Evolutionary conservation across 148 eudicot species (phyloP).

Genomic region (Chenopodium album): DNA sequence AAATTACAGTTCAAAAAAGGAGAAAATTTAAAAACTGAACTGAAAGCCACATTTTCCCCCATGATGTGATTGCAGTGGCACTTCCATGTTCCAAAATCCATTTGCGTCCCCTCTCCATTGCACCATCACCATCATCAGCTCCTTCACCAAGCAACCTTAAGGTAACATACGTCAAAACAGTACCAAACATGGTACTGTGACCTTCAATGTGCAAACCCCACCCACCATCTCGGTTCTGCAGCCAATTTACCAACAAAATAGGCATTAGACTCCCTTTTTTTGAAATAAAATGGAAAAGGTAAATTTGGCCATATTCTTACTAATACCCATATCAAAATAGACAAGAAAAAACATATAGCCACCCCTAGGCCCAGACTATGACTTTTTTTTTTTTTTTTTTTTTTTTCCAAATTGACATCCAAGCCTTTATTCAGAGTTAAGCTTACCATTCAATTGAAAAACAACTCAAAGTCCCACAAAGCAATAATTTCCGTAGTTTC

Average conservation of each 20-base stretch:
- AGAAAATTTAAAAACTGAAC: constrained; percentile 45
- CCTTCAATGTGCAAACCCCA: constrained; percentile 99
- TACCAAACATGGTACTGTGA: constrained; percentile 96
- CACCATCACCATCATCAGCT: constrained; percentile 81
- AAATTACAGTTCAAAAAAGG: background rate
- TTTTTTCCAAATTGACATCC: background rate
- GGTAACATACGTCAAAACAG: constrained; percentile 78
- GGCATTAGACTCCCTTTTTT: background rate
- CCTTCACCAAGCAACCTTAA: constrained; percentile 94
- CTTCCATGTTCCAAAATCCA: constrained; percentile 94
- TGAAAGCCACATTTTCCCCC: constrained; percentile 99
- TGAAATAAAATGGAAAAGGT: background rate
- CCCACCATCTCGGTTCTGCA: constrained; percentile 95
- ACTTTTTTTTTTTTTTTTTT: too few species aligned
- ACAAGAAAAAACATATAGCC: background rate
- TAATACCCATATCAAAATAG: background rate
- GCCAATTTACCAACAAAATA: constrained; percentile 18
- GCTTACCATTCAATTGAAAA: too few species aligned
- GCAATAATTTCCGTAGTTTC: constrained; percentile 9
- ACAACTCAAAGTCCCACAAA: background rate
- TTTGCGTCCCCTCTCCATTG: constrained; percentile 77
- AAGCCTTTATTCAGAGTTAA: background rate
- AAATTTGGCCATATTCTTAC: background rate
- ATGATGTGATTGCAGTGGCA: constrained; percentile 89
- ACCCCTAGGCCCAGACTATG: background rate